These are phyloP conservation scores for Phylloporus sp. DNA, from an alignment of 768 basidiomycete species.

Conservation along the genomic window DNA sequence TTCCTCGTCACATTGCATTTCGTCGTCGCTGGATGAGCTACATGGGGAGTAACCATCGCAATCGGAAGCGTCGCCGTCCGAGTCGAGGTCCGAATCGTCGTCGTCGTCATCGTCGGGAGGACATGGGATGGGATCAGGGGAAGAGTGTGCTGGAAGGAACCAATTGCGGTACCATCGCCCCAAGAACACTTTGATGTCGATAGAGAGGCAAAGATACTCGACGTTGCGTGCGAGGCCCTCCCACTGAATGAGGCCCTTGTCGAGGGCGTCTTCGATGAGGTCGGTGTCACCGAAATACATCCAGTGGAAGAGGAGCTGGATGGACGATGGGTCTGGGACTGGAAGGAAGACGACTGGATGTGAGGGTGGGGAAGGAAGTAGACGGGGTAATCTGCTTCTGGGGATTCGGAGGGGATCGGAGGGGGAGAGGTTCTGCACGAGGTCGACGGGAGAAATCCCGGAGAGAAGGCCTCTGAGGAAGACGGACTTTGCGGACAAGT, in stretches of 20 bases:
- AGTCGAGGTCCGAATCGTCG: constrained; percentile 32
- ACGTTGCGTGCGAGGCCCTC: constrained; percentile 85
- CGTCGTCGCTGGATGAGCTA: constrained; percentile 38
- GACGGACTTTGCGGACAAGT: constrained; percentile 75
- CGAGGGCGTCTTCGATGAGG: constrained; percentile 63
- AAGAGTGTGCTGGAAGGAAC: constrained; percentile 38
- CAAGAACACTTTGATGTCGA: constrained; percentile 73
- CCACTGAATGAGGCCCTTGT: constrained; percentile 65
- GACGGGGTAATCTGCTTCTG: constrained; percentile 53
- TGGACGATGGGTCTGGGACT: constrained; percentile 66
- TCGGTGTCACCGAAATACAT: constrained; percentile 73
- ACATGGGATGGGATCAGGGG: constrained; percentile 21
- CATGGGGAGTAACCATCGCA: constrained; percentile 22
- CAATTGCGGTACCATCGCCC: constrained; percentile 70
- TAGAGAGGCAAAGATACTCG: constrained; percentile 76
- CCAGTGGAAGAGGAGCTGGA: constrained; percentile 72
- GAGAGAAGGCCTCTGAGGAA: constrained; percentile 68
- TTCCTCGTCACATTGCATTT: constrained; percentile 36
- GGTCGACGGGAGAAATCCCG: constrained; percentile 57
- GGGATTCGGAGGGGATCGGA: constrained; percentile 36
- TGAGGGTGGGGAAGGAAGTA: constrained; percentile 55
- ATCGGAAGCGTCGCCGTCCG: constrained; percentile 25
- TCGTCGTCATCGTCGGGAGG: constrained; percentile 34
- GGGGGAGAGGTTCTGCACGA: constrained; percentile 38
- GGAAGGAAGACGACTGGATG: constrained; percentile 72